Evolutionary conservation across 2,329 filamentous ascomycete genomes (phyloP), one percentile per base, ranked within the genome.

Genomic region (Alternaria postmessia): DNA sequence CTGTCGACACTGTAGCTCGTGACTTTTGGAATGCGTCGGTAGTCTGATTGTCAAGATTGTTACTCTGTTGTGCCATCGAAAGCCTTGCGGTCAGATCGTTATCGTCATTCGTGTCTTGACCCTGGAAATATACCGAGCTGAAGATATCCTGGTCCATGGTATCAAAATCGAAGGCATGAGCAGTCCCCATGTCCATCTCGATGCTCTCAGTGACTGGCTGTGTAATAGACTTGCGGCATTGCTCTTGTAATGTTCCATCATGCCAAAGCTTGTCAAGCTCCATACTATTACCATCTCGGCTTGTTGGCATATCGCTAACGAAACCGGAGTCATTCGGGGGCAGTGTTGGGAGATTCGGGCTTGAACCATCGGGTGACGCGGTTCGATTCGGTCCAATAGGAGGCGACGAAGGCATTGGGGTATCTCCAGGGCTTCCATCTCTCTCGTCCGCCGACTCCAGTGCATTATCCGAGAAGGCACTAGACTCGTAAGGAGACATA

Each of bases 371-470:
- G 5, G 90, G 89, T 26, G 83, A 82, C 30, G 84, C 82, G 38
- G 85, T 85, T 65, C 87, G 86, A 42, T 69, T 69, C 7, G 72
- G 64, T 63, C 93, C 88, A 1, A 96, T 84, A 1, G 95, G 95
- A 14, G 94, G 94, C 4, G 94, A 98, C 0, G 95, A 98, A 1
- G 91, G 91, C 68, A 98, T 92, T 54, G 93, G 91, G 53, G 93
- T 96, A 57, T 90, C 83, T 24, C 65, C 68, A 6, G 71, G 71
- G 51, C 71, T 74, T 36, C 52, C 69, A 81, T 83, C 84, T 54
- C 83, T 84, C 54, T 79, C 81, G 28, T 82, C 82, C 5, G 80
- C 78, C 2, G 81, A 83, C 54, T 81, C 82, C 34, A 76, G 66
- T 11, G 79, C 76, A 47, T 75, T 76, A 59, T 84, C 82, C 3